Conservation (phyloP, 805 yeast species). For the Pichia ethanolica region DNA sequence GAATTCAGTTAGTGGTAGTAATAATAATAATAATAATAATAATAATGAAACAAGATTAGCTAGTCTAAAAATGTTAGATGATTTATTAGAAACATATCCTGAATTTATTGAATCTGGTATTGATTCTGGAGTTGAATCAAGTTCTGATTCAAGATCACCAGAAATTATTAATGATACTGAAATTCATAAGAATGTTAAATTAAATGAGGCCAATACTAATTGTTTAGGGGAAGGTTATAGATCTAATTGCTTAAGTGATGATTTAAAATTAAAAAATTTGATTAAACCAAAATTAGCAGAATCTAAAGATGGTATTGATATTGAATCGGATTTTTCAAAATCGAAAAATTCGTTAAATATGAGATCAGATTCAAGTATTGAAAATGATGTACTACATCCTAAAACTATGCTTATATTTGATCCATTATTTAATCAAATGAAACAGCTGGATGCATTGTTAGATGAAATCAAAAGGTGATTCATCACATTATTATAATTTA, state of each 20-base stretch:
- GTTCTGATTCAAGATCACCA: background rate
- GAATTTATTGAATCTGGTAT: slow-evolving; percentile 3
- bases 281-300: background rate
- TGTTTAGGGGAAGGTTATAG: background rate
- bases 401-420: slow-evolving; percentile 2
- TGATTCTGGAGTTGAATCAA: background rate
- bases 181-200: background rate
- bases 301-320: background rate
- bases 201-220: too few species aligned
- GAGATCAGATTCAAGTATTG: slow-evolving; percentile 1
- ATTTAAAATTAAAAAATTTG: background rate
- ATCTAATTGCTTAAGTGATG: background rate
- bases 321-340: background rate
- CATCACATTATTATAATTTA: too few species aligned
- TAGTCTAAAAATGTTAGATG: slow-evolving; percentile 30
- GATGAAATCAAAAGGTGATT: slow-evolving; percentile 1
- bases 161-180: background rate
- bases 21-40: background rate
- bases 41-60: slow-evolving; percentile 9
- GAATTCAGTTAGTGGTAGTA: background rate
- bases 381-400: background rate
- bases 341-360: background rate
- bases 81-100: slow-evolving; percentile 17
- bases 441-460: slow-evolving; percentile 3
- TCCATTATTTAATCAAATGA: slow-evolving; percentile 4